Conservation (phyloP, 1,284 basidiomycete species). For the Heterobasidion occidentale region DNA sequence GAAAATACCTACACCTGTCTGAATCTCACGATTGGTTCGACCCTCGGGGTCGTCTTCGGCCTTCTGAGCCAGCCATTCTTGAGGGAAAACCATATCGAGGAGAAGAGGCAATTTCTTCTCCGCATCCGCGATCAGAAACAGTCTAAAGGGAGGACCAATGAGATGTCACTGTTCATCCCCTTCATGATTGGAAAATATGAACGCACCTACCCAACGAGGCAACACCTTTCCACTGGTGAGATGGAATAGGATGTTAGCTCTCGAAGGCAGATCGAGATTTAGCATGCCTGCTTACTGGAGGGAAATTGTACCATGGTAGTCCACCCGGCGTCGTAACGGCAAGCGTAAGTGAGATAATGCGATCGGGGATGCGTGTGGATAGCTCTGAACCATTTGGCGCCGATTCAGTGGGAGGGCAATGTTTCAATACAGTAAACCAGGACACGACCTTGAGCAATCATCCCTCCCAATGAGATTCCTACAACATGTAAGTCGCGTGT, state of each 20-base stretch:
- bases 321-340: constrained; percentile 68
- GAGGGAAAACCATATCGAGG: constrained; percentile 56
- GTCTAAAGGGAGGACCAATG: constrained; percentile 15
- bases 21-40: constrained; percentile 56
- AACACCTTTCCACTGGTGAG: constrained; percentile 35
- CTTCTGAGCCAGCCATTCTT: constrained; percentile 45
- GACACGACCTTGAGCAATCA: constrained; percentile 68
- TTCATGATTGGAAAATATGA: neutral
- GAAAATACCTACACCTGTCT: constrained; percentile 36
- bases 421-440: neutral
- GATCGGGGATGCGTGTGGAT: constrained; percentile 55
- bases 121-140: constrained; percentile 41
- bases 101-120: constrained; percentile 44
- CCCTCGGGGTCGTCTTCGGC: constrained; percentile 41
- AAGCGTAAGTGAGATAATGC: constrained; percentile 61
- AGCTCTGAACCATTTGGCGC: constrained; percentile 37
- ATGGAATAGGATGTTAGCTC: neutral
- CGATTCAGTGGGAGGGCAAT: neutral
- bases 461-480: constrained; percentile 78
- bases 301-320: constrained; percentile 44
- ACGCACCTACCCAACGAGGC: constrained; percentile 22
- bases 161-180: neutral
- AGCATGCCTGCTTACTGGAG: constrained; percentile 37
- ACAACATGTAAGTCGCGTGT: constrained; percentile 63
- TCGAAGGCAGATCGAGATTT: neutral